Evolutionary conservation across 2,329 filamentous ascomycete genomes (phyloP), one percentile per base, ranked within the genome.

Genomic region (Aspergillus amoenus): DNA sequence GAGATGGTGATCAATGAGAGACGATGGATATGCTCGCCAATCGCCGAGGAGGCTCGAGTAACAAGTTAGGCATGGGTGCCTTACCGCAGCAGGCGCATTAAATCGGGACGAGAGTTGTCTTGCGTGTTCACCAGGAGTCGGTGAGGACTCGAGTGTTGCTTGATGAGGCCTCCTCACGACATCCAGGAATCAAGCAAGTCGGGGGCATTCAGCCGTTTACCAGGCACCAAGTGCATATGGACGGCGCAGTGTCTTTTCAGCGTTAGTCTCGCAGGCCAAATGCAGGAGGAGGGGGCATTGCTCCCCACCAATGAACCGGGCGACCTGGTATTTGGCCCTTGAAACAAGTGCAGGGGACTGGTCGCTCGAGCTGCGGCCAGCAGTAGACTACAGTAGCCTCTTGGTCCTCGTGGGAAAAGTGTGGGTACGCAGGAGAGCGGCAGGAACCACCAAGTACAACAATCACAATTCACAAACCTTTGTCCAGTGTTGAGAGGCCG

Each of bases 11-110:
- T 17, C 24, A 12, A 32, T 7, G 24, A 18, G n/a, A 22, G 41
- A n/a, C 7, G 24, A 45, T 18, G 15, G 17, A 34, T 47, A 47
- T 47, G 17, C 27, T 34, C 17, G n/a, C 44, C 27, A 32, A n/a
- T 39, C 50, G 22, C 24, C 52, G 49, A n/a, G 17, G n/a, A 24
- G 27, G 8, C 32, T n/a, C 22, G 17, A 47, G 34, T 30, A 27
- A 30, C 27, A 9, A 13, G 46, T 52, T 52, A 57, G 48, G 34
- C 55, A 57, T 30, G 41, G 56, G 50, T 50, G 57, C 57, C 53
- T 39, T 49, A 40, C 53, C 48, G 54, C 59, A 53, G n/a, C 46
- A 46, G n/a, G 42, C 51, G 51, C 51, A 17, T 6, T 22, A 53
- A 53, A 40, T 53, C 41, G 21, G 40, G 17, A 34, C 17, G 30